phyloP scores from a whole-genome alignment of 2,329 filamentous ascomycete species.

The Emericellopsis atlantica region DNA sequence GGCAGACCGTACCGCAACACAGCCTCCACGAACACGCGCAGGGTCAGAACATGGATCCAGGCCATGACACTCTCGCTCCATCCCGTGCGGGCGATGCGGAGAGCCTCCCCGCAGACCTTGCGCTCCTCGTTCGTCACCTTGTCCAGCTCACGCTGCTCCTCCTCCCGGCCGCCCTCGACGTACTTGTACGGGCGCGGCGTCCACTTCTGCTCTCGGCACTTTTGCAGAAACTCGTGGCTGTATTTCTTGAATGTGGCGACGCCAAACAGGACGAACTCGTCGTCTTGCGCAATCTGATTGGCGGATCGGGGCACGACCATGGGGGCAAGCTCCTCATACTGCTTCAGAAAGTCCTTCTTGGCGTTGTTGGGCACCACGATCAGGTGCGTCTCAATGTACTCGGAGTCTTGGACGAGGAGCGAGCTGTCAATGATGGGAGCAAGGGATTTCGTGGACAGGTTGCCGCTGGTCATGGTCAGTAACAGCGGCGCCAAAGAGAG shows the following conservation, averaged over 20 bases:
- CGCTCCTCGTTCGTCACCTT: slow-evolving; percentile 72
- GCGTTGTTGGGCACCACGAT: slow-evolving; percentile 71
- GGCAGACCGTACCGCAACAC: slow-evolving; percentile 93
- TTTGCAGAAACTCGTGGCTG: slow-evolving; percentile 75
- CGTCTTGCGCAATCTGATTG: slow-evolving; percentile 66
- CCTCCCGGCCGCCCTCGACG: slow-evolving; percentile 77
- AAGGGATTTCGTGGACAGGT: slow-evolving; percentile 87
- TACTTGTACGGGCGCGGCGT: slow-evolving; percentile 91
- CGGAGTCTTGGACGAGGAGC: slow-evolving; percentile 74
- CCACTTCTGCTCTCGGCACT: slow-evolving; percentile 88
- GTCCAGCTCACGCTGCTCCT: slow-evolving; percentile 78
- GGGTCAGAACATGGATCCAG: slow-evolving; percentile 82
- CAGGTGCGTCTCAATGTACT: slow-evolving; percentile 93
- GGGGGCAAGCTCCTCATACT: slow-evolving; percentile 75
- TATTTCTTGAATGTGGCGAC: slow-evolving; percentile 93
- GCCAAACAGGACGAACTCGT: slow-evolving; percentile 79
- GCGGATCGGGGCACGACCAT: slow-evolving; percentile 94
- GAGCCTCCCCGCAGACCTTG: slow-evolving; percentile 84
- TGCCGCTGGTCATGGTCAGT: slow-evolving; percentile 48
- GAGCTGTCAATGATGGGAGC: slow-evolving; percentile 75
- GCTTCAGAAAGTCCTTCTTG: slow-evolving; percentile 78
- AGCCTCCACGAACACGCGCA: slow-evolving; percentile 94
- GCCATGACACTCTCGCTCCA: slow-evolving; percentile 96
- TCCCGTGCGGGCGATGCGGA: slow-evolving; percentile 77
- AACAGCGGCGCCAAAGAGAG: background rate